Evolutionary conservation across 2,329 filamentous ascomycete genomes (phyloP).

Genomic region (Aspergillus neotritici): DNA sequence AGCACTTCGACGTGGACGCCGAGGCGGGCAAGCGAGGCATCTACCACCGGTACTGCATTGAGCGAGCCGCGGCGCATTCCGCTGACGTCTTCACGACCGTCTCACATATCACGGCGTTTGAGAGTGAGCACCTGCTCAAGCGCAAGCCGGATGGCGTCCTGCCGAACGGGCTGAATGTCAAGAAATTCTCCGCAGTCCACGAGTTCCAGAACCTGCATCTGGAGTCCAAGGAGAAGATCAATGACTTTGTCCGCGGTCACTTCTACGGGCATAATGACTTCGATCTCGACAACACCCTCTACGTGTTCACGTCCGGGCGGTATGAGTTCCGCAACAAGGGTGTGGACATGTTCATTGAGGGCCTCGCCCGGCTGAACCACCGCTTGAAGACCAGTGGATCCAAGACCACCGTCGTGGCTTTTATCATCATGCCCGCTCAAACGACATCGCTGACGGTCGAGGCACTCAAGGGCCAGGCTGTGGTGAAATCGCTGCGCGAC

Average conservation of each 20-base stretch:
- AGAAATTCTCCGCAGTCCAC: slow-evolving; percentile 96
- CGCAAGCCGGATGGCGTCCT: slow-evolving; percentile 94
- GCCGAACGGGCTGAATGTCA: slow-evolving; percentile 95
- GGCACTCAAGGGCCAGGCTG: slow-evolving; percentile 90
- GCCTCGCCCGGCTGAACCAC: slow-evolving; percentile 88
- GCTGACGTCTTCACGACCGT: slow-evolving; percentile 98
- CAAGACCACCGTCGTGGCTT: slow-evolving; percentile 91
- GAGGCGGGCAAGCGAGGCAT: slow-evolving; percentile 97
- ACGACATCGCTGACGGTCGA: slow-evolving; percentile 93
- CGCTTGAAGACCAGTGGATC: slow-evolving; percentile 77
- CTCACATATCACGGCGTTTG: slow-evolving; percentile 96
- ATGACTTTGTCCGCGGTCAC: slow-evolving; percentile 95
- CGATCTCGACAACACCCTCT: slow-evolving; percentile 91
- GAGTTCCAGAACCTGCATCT: slow-evolving; percentile 98
- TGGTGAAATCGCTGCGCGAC: slow-evolving; percentile 91
- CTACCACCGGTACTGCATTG: slow-evolving; percentile 97
- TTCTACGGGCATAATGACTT: slow-evolving; percentile 99
- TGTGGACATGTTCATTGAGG: slow-evolving; percentile 99
- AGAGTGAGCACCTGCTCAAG: slow-evolving; percentile 95
- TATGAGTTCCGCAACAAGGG: slow-evolving; percentile 99
- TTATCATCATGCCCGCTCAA: slow-evolving; percentile 98
- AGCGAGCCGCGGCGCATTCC: slow-evolving; percentile 84
- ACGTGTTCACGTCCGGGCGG: slow-evolving; percentile 93
- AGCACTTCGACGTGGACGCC: slow-evolving; percentile 91
- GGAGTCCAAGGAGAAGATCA: slow-evolving; percentile 94